These are phyloP conservation scores for Candida nemodendra DNA, from an alignment of 805 yeast species.

Conservation along the genomic window DNA sequence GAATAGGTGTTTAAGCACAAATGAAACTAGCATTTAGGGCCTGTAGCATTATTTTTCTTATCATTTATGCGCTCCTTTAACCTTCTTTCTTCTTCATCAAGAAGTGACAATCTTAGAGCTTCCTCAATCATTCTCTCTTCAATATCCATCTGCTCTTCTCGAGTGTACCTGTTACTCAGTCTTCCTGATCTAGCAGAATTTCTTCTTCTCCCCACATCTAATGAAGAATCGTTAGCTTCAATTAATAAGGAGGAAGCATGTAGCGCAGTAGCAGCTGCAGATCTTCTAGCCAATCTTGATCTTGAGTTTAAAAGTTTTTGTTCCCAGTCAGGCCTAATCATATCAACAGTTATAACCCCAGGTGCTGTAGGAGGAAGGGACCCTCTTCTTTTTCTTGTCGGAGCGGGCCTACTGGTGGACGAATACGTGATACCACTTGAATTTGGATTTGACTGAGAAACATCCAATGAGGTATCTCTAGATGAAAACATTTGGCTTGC, in stretches of 20 bases:
- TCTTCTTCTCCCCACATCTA: constrained; percentile 1
- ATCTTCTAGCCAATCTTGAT: constrained; percentile 72
- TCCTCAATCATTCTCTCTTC: constrained; percentile 83
- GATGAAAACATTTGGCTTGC: constrained; percentile 1
- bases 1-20: too few relatives aligned
- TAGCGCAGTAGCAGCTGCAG: constrained; percentile 92
- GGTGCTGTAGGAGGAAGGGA: constrained; percentile 68
- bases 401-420: constrained; percentile 1
- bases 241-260: constrained; percentile 81
- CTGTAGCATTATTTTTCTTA: constrained; percentile 3
- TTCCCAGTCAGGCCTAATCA: constrained; percentile 93
- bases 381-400: constrained; percentile 38
- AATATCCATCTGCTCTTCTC: constrained; percentile 37
- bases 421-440: too few relatives aligned
- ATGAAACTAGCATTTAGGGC: too few relatives aligned
- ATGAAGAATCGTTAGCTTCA: constrained; percentile 17
- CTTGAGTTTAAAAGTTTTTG: constrained; percentile 68
- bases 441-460: not conserved
- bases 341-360: constrained; percentile 74
- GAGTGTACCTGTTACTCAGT: constrained; percentile 43
- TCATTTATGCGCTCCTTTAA: constrained; percentile 25
- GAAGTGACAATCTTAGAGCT: constrained; percentile 70
- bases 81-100: constrained; percentile 64
- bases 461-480: constrained; percentile 1
- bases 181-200: constrained; percentile 11